Evolutionary conservation across 108 stramenopile genomes (phyloP).

Genomic region (Nitzschia palea): DNA sequence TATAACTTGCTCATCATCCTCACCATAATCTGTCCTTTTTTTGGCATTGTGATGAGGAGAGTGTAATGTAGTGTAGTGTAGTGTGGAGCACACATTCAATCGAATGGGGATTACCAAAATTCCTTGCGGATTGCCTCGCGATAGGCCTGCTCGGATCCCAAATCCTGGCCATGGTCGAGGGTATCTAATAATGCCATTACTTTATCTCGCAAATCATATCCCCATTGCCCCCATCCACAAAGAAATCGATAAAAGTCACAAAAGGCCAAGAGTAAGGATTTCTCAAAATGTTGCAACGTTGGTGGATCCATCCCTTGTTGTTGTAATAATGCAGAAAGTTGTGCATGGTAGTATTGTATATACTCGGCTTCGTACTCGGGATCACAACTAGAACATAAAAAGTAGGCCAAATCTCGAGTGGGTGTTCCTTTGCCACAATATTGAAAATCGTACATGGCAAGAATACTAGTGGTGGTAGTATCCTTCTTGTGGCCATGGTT

Average conservation of each 20-base stretch:
- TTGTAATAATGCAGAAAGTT: constrained; percentile 20
- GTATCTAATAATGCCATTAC: constrained; percentile 39
- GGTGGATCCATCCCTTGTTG: constrained; percentile 24
- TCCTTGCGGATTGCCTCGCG: constrained; percentile 45
- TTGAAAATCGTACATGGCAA: constrained; percentile 77
- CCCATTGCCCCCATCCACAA: constrained; percentile 77
- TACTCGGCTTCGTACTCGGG: constrained; percentile 29
- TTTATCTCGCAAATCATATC: constrained; percentile 39
- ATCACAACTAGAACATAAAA: constrained; percentile 47
- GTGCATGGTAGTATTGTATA: constrained; percentile 38
- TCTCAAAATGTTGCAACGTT: constrained; percentile 39
- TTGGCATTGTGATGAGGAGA: too few species aligned
- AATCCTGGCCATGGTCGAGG: constrained; percentile 53
- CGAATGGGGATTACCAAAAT: constrained; percentile 54
- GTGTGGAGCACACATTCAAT: too few species aligned
- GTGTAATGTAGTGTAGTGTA: too few species aligned
- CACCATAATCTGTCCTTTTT: too few species aligned
- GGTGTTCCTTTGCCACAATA: constrained; percentile 69
- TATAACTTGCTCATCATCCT: too few species aligned
- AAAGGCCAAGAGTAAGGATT: constrained; percentile 57
- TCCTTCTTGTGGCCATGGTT: too few species aligned
- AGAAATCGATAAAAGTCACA: constrained; percentile 73
- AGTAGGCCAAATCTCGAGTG: constrained; percentile 71
- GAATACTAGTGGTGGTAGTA: neutral
- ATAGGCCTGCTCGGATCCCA: constrained; percentile 62